These are phyloP conservation scores for Podospora pseudopauciseta DNA, from an alignment of 495 filamentous ascomycete species.

Conservation along the genomic window DNA sequence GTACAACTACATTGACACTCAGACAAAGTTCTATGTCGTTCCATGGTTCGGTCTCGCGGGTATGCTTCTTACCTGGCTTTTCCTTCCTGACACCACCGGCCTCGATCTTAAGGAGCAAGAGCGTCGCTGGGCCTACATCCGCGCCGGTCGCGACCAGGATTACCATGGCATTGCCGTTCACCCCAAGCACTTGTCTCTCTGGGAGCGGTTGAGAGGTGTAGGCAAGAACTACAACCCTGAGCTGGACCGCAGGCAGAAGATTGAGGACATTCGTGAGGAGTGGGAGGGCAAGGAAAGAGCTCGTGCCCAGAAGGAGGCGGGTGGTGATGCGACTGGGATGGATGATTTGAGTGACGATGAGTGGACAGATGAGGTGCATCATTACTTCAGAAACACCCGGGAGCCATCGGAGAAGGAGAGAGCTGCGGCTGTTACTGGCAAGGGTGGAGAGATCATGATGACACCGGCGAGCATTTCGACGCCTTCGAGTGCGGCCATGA, in stretches of 20 bases:
- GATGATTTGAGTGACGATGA: conserved; percentile 38
- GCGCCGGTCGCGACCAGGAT: conserved; percentile 65
- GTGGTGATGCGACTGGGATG: conserved; percentile 24
- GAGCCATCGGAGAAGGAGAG: neutral
- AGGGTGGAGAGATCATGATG: neutral
- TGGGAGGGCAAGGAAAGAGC: conserved; percentile 39
- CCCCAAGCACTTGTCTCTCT: conserved; percentile 76
- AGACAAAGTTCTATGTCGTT: conserved; percentile 78
- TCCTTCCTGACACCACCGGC: conserved; percentile 88
- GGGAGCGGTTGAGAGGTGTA: conserved; percentile 67
- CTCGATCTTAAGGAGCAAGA: conserved; percentile 94
- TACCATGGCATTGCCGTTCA: conserved; percentile 90
- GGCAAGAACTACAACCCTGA: conserved; percentile 76
- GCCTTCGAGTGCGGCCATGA: conserved; percentile 1
- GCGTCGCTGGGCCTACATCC: conserved; percentile 77
- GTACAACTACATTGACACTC: conserved; percentile 81
- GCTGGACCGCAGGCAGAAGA: conserved; percentile 71
- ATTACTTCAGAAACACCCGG: conserved; percentile 40
- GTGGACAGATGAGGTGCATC: conserved; percentile 38
- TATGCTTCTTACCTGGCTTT: conserved; percentile 70
- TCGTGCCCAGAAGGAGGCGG: conserved; percentile 24
- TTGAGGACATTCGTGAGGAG: conserved; percentile 65
- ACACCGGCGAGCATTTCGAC: neutral
- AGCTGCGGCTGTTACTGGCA: neutral
- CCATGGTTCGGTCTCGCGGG: conserved; percentile 88